These are phyloP conservation scores for Thymus quinquecostatus DNA, from an alignment of 257 asterid species.

Conservation along the genomic window DNA sequence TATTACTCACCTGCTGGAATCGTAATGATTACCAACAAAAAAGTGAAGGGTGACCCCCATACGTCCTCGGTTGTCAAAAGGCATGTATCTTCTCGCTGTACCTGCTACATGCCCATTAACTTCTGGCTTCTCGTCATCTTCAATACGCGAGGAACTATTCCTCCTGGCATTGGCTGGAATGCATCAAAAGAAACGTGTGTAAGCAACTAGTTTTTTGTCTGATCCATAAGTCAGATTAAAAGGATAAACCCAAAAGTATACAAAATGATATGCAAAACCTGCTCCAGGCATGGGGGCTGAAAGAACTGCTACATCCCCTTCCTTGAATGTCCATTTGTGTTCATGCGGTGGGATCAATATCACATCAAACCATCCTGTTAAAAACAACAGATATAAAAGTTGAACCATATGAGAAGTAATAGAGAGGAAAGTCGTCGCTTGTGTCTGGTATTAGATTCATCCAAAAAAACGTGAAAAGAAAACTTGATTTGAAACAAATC, in stretches of 20 bases:
- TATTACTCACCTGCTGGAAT: conserved; percentile 64
- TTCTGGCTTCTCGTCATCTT: conserved; percentile 72
- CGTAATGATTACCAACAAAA: conserved; percentile 83
- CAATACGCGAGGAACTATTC: conserved; percentile 50
- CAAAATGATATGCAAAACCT: conserved; percentile 43
- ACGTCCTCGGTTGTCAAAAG: conserved; percentile 86
- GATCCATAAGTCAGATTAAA: conserved; percentile 2
- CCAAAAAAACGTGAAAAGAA: conserved; percentile 12
- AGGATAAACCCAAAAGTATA: conserved; percentile 1
- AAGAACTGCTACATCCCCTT: conserved; percentile 97
- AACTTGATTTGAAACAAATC: background rate
- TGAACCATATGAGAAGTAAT: conserved; percentile 19
- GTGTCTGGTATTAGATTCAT: conserved; percentile 4
- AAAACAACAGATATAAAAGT: conserved; percentile 24
- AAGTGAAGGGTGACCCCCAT: conserved; percentile 91
- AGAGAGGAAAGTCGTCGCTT: conserved; percentile 2
- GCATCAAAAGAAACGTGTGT: conserved; percentile 13
- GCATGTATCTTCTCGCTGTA: conserved; percentile 86
- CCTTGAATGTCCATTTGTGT: conserved; percentile 85
- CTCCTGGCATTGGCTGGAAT: conserved; percentile 68
- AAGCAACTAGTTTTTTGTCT: conserved; percentile 17
- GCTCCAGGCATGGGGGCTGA: conserved; percentile 83
- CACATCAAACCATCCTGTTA: conserved; percentile 94
- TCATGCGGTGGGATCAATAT: conserved; percentile 67
- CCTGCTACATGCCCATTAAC: conserved; percentile 91